Evolutionary conservation across 1,284 basidiomycete species (phyloP), one percentile per base, ranked within the genome.

Genomic region (Porogramme epimiltina): DNA sequence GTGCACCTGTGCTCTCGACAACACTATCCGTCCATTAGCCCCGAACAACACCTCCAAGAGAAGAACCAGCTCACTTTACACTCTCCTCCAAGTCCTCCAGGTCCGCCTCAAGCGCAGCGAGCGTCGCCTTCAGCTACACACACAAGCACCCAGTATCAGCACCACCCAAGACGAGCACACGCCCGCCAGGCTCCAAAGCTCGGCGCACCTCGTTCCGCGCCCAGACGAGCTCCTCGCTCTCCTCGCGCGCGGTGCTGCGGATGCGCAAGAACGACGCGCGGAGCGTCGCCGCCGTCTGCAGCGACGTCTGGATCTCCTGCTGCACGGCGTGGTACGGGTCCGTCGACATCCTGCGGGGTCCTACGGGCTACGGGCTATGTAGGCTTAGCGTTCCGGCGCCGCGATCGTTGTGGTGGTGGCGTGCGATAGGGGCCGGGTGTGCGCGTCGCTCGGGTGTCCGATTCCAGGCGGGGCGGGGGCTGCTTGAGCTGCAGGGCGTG

Each of bases 81-180:
- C 91, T 93, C 65, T 93, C 91, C 47, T 95, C 93, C 19, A 96
- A 71, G 64, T 93, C 93, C 55, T 93, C 89, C 24, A 95, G 66
- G 71, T 96, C 93, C 0, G 89, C 85, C 65, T 93, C 90, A 26
- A 96, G 73, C 0, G 86, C 73, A 1, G 82, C 79, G 9, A 96
- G 77, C 2, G 89, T 89, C 0, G 84, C 84, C 66, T 85, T 85
- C 45, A 95, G 73, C 84, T 95, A 61, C 26, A 49, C 46, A 38
- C 22, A 22, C 36, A 28, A 26, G 16, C 15, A 25, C 26, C 16
- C 16, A 52, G 13, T 34, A 49, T 33, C 34, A 13, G 19, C 28
- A 31, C 28, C 34, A 18, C 34, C 13, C 34, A 5, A 18, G 9
- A 10, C 34, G 34, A 37, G 16, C 13, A 24, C 3, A 40, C 16